Evolutionary conservation across 2,329 filamentous ascomycete genomes (phyloP), one percentile per base, ranked within the genome.

Genomic region (Pezicula radicicola): DNA sequence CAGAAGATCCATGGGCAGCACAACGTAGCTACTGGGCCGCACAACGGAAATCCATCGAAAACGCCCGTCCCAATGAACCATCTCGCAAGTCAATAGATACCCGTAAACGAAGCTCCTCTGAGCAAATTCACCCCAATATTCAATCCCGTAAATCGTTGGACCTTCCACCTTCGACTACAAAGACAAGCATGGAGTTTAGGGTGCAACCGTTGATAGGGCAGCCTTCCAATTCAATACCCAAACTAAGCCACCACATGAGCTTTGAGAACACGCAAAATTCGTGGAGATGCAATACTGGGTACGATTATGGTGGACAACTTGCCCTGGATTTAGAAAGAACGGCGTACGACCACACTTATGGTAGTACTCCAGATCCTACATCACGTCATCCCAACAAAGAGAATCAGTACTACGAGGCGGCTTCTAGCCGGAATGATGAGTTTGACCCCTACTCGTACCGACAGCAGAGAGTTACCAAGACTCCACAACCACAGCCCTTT

Each of bases 301-400:
- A 50, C 45, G 50, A 58, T 42, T 45, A 45, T 30, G 42, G 42
- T 16, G 42, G 51, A 46, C 18, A 54, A 33, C 46, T 50, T 18
- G 53, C 21, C 10, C 6, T 45, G 18, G 10, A 12, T 8, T 44
- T 45, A 35, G 37, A 16, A 5, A 28, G 15, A 3, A 46, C 46
- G 7, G 43, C 40, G 39, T 64, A 64, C 36, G 51, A 63, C 39
- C 60, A 60, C 15, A 60, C 56, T 6, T 64, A 61, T 16, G 60
- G 59, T 3, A 55, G 46, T 16, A 39, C 49, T 13, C n/a, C 30
- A 33, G 30, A 33, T 10, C 30, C 30, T 2, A 12, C 43, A 6
- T 48, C 19, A 4, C n/a, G 25, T 3, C 46, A 50, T 7, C 25
- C 52, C 6, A 47, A 55, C 19, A 58, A 52, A 12, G 43, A 51